Evolutionary conservation across 192 early-diverging fungal species (phyloP).

Genomic region (Entophlyctis helioformis): DNA sequence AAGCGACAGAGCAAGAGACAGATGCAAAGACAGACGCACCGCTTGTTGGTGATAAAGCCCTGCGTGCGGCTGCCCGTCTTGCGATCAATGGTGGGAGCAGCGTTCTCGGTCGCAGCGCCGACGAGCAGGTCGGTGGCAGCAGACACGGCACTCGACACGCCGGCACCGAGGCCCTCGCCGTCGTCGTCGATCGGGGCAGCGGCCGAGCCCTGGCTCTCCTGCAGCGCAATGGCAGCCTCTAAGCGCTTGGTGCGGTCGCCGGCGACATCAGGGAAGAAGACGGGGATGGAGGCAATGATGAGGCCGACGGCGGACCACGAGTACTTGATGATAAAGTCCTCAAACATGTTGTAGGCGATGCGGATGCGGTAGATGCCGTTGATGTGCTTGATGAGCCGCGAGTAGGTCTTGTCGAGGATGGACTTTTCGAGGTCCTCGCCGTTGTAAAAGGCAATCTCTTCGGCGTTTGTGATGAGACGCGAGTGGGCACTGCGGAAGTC

Average conservation of each 20-base stretch:
- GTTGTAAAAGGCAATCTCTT: constrained; percentile 86
- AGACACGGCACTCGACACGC: too few relatives aligned
- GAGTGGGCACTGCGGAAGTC: constrained; percentile 93
- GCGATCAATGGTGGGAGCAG: too few relatives aligned
- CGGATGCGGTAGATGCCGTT: constrained; percentile 73
- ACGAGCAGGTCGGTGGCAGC: neutral
- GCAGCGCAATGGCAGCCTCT: neutral
- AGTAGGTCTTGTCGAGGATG: constrained; percentile 68
- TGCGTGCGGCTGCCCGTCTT: constrained; percentile 29
- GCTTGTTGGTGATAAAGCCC: constrained; percentile 34
- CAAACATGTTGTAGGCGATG: constrained; percentile 87
- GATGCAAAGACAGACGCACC: constrained; percentile 3
- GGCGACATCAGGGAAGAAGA: constrained; percentile 47
- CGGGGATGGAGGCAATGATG: constrained; percentile 74
- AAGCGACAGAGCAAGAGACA: neutral
- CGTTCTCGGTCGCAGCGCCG: too few relatives aligned
- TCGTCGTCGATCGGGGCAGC: too few relatives aligned
- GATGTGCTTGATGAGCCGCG: constrained; percentile 72
- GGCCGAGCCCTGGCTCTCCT: too few relatives aligned
- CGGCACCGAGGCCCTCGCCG: too few relatives aligned
- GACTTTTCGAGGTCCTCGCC: constrained; percentile 76
- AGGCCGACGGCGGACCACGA: constrained; percentile 91
- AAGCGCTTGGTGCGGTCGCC: constrained; percentile 5
- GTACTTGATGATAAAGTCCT: constrained; percentile 98
- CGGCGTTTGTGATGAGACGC: constrained; percentile 88